A percentile compares a stretch with the other conserved stretches of the same genome.
Conservation (phyloP, 2,329 filamentous ascomycete genomes). For the Xylariaceae sp. region DNA sequence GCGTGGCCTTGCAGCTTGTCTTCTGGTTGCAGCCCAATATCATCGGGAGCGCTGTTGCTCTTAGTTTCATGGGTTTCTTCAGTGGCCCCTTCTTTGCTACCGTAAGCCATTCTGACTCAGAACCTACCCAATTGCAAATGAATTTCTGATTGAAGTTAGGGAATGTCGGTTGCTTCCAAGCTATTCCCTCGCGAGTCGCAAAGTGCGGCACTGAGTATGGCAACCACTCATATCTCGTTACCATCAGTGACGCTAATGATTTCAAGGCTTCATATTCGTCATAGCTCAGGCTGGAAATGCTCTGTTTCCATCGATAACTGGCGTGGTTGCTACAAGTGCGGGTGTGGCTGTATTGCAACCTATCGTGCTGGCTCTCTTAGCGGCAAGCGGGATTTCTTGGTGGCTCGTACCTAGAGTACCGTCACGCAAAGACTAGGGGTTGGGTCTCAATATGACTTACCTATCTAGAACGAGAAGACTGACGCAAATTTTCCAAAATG, state of each 20-base stretch:
- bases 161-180: slow-evolving; percentile 50
- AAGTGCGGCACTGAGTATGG: slow-evolving; percentile 43
- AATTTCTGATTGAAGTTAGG: slow-evolving; percentile 28
- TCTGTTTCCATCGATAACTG: slow-evolving; percentile 49
- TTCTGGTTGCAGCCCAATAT: slow-evolving; percentile 66
- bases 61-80: slow-evolving; percentile 52
- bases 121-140: neutral
- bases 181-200: slow-evolving; percentile 44
- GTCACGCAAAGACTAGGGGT: slow-evolving; percentile 22
- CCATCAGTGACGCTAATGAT: neutral
- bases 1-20: slow-evolving; percentile 52
- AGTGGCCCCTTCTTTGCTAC: slow-evolving; percentile 52
- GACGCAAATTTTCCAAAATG: too few species aligned
- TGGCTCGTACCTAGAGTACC: slow-evolving; percentile 34
- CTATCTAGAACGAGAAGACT: too few species aligned
- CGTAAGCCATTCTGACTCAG: slow-evolving; percentile 28
- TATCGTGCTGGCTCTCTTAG: slow-evolving; percentile 43
- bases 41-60: slow-evolving; percentile 43
- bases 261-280: slow-evolving; percentile 45
- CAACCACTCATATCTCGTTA: neutral
- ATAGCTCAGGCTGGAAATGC: slow-evolving; percentile 49
- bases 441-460: too few species aligned
- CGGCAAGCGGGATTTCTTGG: slow-evolving; percentile 40
- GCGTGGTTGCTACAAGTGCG: slow-evolving; percentile 41
- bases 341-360: slow-evolving; percentile 46